Evolutionary conservation across 139 green algal genomes (phyloP), one percentile per base, ranked within the genome.

Genomic region (Coelastrella sp.): DNA sequence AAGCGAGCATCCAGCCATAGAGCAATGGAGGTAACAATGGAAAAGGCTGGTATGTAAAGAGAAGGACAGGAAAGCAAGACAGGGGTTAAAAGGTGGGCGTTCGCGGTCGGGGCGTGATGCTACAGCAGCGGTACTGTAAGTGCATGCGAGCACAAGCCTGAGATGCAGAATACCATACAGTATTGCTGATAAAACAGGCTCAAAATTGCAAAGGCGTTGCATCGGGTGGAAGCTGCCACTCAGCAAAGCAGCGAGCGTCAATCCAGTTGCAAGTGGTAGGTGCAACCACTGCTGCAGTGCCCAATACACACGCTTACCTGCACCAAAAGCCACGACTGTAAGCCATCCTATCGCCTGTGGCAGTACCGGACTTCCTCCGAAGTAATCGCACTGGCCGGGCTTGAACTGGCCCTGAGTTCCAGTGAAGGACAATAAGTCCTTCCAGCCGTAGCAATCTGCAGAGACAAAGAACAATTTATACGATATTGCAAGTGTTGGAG

Each of bases 1-100:
- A 88, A 89, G 7, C 45, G 32, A 25, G 80, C n/a, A 63, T 91
- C 84, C 30, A 91, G 80, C 60, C 66, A 86, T 9, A 91, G 72
- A 4, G 87, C 41, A 60, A 87, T 38, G 13, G 84, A 84, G 21
- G 88, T 91, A 32, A 84, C 59, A 32, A 89, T 11, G 2, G 84
- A 87, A 73, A 91, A 91, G 34, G 83, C 67, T 51, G n/a, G n/a
- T n/a, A n/a, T n/a, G 66, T 64, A 78, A 17, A 64, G 53, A 64
- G 21, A 64, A 32, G 6, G 0, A 64, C 45, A 11, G 45, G 11
- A 53, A 21, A 2, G 53, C 53, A 27, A 32, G 53, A 64, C 6
- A 64, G 6, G 19, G 53, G 19, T 8, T 1, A 25, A 64, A 0
- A 17, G 53, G 15, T 17, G 15, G 2, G 53, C 15, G 15, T 30